phyloP scores from a whole-genome alignment of 805 yeast species.

The Priceomyces fermenticarens region DNA sequence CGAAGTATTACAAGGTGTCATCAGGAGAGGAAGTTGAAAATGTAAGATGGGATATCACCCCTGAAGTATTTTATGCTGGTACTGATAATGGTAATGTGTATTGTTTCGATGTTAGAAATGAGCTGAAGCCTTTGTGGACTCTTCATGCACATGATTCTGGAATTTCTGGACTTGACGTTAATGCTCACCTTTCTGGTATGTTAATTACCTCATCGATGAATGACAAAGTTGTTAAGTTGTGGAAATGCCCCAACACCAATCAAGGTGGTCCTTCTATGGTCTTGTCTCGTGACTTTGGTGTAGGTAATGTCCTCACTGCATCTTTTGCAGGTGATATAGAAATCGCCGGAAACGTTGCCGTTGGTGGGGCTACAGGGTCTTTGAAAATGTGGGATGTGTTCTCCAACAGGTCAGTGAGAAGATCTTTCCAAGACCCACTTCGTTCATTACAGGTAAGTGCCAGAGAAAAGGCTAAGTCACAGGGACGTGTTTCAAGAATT shows the following conservation, averaged over 20 bases:
- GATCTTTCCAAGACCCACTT: slow-evolving; percentile 60
- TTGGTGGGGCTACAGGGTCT: slow-evolving; percentile 84
- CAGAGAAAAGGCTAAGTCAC: slow-evolving; percentile 49
- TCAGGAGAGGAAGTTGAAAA: slow-evolving; percentile 81
- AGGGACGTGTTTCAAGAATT: slow-evolving; percentile 67
- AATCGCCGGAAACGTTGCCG: slow-evolving; percentile 75
- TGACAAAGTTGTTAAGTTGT: slow-evolving; percentile 79
- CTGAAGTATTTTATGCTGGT: slow-evolving; percentile 70
- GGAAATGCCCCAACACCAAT: slow-evolving; percentile 62
- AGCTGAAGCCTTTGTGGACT: slow-evolving; percentile 81
- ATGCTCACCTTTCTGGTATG: slow-evolving; percentile 64
- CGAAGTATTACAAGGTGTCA: slow-evolving; percentile 61
- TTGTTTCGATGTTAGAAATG: slow-evolving; percentile 75
- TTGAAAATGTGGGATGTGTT: slow-evolving; percentile 92
- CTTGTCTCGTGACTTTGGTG: slow-evolving; percentile 85
- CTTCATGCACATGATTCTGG: slow-evolving; percentile 97
- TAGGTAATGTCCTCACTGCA: slow-evolving; percentile 84
- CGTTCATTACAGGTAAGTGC: slow-evolving; percentile 53
- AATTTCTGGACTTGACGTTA: slow-evolving; percentile 75
- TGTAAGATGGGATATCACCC: slow-evolving; percentile 63
- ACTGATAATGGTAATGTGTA: slow-evolving; percentile 89
- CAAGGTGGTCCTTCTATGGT: slow-evolving; percentile 75
- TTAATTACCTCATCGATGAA: slow-evolving; percentile 88
- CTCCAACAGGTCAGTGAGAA: slow-evolving; percentile 75
- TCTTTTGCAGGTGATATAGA: slow-evolving; percentile 85